Evolutionary conservation across 495 filamentous ascomycete species (phyloP), one percentile per base, ranked within the genome.

Genomic region (Pyronema omphalodes): DNA sequence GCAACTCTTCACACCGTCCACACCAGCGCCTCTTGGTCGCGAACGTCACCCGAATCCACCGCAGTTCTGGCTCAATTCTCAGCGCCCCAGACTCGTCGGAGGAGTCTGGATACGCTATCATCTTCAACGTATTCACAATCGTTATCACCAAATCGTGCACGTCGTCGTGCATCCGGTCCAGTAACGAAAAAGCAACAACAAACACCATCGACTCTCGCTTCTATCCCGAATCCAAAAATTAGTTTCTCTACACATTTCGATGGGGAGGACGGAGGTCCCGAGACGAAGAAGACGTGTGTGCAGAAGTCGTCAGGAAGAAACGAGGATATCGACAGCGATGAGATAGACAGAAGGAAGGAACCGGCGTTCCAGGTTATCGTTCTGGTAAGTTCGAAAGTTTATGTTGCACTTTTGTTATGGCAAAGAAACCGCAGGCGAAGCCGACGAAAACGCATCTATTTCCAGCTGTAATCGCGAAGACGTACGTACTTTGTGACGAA

Each of bases 361-460:
- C 74, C 80, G 63, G 76, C 81, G 34, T 73, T 88, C 68, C 81
- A 88, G 63, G 77, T 88, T 51, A 86, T 88, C 70, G 75, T 88
- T 52, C 69, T 88, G 71, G 84, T 88, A 72, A 76, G 84, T 76
- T 44, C 23, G 5, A 29, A 29, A 29, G 23, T 29, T 29, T 5
- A 2, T 29, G 23, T 29, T 29, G 23, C 23, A 29, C 23, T 29
- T 29, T 29, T 29, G 23, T 1, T 29, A 29, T 5, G 23, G 23
- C 2, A 5, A 29, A 29, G 23, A 29, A 29, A 29, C 23, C 23
- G 23, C 23, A 29, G 23, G 23, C 5, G 23, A 29, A 29, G 23
- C 23, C 23, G 23, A 29, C 23, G 23, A 29, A 2, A 5, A 5
- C 23, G 23, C 23, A 29, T 29, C 23, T 29, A 5, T 29, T 29